A percentile compares a stretch with the other conserved stretches of the same genome.
Conservation (phyloP, 345 rosid species). For the Ricinus communis region DNA sequence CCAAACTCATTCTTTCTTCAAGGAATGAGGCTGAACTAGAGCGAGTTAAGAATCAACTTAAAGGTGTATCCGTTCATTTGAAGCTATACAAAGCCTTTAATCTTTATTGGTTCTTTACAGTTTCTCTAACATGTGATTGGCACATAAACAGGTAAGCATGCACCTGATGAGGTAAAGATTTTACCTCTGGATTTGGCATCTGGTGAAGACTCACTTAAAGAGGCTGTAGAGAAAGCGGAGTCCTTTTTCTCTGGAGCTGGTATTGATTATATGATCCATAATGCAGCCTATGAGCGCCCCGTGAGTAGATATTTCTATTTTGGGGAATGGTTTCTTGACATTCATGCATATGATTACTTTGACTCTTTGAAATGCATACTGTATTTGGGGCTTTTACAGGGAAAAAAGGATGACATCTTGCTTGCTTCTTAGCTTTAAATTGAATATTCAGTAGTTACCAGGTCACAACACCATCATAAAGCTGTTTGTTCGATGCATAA, state of each 20-base stretch:
- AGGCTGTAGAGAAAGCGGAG: slow-evolving; percentile 73
- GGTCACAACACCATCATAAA: not conserved
- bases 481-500: not conserved
- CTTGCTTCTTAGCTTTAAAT: not conserved
- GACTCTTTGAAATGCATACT: not conserved
- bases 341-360: not conserved
- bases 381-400: too few relatives aligned
- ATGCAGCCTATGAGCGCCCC: slow-evolving; percentile 95
- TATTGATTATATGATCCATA: slow-evolving; percentile 82
- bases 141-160: slow-evolving; percentile 63
- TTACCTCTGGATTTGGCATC: slow-evolving; percentile 86
- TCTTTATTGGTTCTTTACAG: not conserved
- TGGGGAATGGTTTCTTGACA: not conserved
- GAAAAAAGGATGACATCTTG: not conserved
- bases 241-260: slow-evolving; percentile 64
- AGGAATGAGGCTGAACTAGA: slow-evolving; percentile 71
- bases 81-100: slow-evolving; percentile 1
- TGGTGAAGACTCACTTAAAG: slow-evolving; percentile 62
- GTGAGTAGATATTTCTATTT: slow-evolving; percentile 44
- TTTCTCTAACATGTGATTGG: slow-evolving; percentile 10
- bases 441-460: not conserved
- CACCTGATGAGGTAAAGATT: slow-evolving; percentile 66
- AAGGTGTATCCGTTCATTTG: slow-evolving; percentile 42
- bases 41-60: slow-evolving; percentile 71
- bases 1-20: slow-evolving; percentile 89